phyloP scores from a whole-genome alignment of 768 basidiomycete genomes.

The Termitomyces titanicus region DNA sequence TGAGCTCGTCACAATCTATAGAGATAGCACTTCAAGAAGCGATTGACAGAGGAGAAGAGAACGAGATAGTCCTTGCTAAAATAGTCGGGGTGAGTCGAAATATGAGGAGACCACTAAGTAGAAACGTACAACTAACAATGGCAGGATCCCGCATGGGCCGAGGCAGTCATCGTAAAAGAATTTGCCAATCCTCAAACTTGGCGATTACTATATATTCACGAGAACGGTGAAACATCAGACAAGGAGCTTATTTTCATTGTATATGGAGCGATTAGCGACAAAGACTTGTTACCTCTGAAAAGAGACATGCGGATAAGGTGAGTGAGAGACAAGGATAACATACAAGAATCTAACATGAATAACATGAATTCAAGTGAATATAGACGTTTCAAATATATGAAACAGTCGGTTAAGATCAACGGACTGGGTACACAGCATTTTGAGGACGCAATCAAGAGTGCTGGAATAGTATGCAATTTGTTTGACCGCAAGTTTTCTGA shows the following conservation, averaged over 20 bases:
- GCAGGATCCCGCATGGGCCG: too few species aligned
- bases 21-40: too few species aligned
- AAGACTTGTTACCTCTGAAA: not conserved
- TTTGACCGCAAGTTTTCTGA: not conserved
- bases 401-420: not conserved
- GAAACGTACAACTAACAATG: too few species aligned
- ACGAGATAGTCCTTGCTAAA: too few species aligned
- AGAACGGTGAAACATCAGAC: not conserved
- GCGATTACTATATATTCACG: not conserved
- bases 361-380: too few species aligned
- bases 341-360: too few species aligned
- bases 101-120: too few species aligned
- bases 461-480: not conserved
- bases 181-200: not conserved
- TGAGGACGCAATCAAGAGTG: too few species aligned
- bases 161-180: not conserved
- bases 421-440: not conserved
- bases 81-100: too few species aligned
- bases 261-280: not conserved
- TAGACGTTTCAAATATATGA: not conserved
- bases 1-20: too few species aligned
- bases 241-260: not conserved
- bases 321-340: too few species aligned
- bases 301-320: not conserved
- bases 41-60: too few species aligned